Base-by-base conservation (phyloP, 495 filamentous ascomycete species). In the Xylaria castorea region DNA sequence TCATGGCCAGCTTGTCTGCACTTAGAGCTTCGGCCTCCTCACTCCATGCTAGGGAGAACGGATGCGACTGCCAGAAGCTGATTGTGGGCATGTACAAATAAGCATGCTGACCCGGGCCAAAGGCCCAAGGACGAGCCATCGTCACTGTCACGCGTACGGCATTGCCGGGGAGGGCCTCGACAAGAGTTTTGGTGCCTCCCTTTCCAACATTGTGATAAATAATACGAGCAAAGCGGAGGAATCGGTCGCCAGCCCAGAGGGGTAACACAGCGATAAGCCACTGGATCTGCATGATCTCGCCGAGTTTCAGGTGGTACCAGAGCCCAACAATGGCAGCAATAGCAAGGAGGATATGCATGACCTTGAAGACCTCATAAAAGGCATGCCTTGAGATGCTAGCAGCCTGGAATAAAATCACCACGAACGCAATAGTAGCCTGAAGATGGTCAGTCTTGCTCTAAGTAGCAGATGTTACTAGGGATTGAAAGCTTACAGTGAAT, bases 281-380 rank as follows among this genome's bases (percentile, higher is more conserved):
- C 53, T 81, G 84, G 65, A 89, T 82, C 74, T 92, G 90, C 0
- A 87, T 85, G 1, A 94, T 83, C 6, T 82, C 74, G 71, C 88
- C 89, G 12, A 91, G 74, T n/a, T 87, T 77, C 25, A 94, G 81
- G 76, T 97, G 94, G 69, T 90, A 81, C 77, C 88, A 94, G 53
- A 97, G 80, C 36, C 90, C 91, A 60, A 91, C 78, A 74, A 95
- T 84, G 5, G 90, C 85, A 25, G 90, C 66, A 51, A 90, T 80
- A 40, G 90, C 92, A 32, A 90, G 87, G 8, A 89, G 77, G 69
- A 96, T 94, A 78, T 97, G 94, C 27, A 94, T 74, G 68, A 93
- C 81, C 71, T 97, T 88, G 84, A 97, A 97, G 0, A 87, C 91
- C 80, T 97, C 94, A 79, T 97, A 97, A 78, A 92, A 95, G n/a